phyloP scores from a whole-genome alignment of 371 early-diverging fungal species.

The Conidiobolus incongruus region DNA sequence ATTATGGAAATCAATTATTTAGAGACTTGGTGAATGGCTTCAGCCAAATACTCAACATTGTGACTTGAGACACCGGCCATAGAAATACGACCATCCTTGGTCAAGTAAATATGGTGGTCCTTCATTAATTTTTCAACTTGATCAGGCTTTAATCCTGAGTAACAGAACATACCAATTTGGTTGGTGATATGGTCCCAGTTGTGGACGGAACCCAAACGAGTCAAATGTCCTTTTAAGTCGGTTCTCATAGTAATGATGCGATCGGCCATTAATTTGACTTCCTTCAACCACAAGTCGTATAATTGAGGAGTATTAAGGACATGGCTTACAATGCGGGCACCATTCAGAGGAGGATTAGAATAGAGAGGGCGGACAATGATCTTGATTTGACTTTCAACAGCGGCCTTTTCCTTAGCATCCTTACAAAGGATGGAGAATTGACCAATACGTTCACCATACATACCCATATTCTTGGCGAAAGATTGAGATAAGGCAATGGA shows the following conservation, averaged over 20 bases:
- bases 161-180: constrained; percentile 99
- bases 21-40: constrained; percentile 89
- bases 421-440: constrained; percentile 74
- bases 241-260: constrained; percentile 88
- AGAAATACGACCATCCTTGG: constrained; percentile 90
- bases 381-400: constrained; percentile 85
- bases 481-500: constrained; percentile 76
- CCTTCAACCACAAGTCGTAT: constrained; percentile 67
- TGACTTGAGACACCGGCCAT: constrained; percentile 84
- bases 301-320: constrained; percentile 60
- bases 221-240: constrained; percentile 50
- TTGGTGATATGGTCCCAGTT: constrained; percentile 88
- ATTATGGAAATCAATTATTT: constrained; percentile 15
- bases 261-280: constrained; percentile 93
- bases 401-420: constrained; percentile 53
- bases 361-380: constrained; percentile 91
- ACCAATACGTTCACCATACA: constrained; percentile 96
- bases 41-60: constrained; percentile 89
- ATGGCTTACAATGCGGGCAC: constrained; percentile 80
- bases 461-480: constrained; percentile 97
- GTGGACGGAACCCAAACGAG: constrained; percentile 51
- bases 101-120: constrained; percentile 87
- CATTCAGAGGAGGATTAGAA: constrained; percentile 92
- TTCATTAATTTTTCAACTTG: constrained; percentile 64
- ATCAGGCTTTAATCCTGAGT: constrained; percentile 79